Evolutionary conservation across 23 red algal genomes (phyloP).

Genomic region (Gracilaria gracilis): DNA sequence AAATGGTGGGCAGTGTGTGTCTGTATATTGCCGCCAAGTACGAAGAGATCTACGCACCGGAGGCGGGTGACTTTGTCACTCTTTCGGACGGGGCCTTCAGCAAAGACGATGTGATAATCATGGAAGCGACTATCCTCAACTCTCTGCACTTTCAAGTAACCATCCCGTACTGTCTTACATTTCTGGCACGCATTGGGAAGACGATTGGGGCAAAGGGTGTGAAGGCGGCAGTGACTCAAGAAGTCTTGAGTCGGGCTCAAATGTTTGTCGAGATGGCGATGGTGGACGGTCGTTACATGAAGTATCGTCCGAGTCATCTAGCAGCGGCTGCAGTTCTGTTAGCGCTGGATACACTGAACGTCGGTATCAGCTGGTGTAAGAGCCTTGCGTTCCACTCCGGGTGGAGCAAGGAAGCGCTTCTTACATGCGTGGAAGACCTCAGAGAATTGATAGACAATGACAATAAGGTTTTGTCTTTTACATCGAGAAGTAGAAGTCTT

Average conservation of each 20-base stretch:
- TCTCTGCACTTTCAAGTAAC: not conserved
- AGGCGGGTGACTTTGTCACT: not conserved
- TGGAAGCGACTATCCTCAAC: conserved; percentile 6
- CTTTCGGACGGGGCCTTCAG: conserved; percentile 1
- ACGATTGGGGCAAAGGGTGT: not conserved
- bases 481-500: not conserved
- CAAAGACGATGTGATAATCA: conserved; percentile 1
- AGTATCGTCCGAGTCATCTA: conserved; percentile 13
- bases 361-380: not conserved
- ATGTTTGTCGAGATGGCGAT: conserved; percentile 2
- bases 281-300: conserved; percentile 14
- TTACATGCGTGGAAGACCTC: not conserved
- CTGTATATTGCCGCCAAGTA: conserved; percentile 26
- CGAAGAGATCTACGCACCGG: conserved; percentile 18
- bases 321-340: not conserved
- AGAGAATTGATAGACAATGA: not conserved
- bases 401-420: not conserved
- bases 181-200: conserved; percentile 9
- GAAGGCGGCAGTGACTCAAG: not conserved
- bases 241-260: not conserved
- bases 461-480: no score
- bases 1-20: conserved; percentile 11
- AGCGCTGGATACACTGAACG: not conserved
- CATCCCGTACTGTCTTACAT: not conserved
- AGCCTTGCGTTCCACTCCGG: conserved; percentile 18